Base-by-base conservation (phyloP, 768 basidiomycete species). In the Lactarius tabidus region DNA sequence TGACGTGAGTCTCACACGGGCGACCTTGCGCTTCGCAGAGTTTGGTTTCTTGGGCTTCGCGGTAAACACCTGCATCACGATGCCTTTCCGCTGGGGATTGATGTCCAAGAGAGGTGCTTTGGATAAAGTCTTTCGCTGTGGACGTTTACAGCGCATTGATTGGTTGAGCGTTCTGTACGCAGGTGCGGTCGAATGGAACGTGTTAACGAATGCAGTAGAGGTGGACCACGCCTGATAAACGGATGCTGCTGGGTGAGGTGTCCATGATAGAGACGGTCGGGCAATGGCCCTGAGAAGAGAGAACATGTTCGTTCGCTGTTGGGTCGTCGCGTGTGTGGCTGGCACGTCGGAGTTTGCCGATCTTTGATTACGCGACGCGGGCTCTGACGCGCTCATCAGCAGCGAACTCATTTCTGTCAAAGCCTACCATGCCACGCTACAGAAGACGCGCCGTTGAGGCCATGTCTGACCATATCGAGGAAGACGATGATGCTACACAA, bases 21-120 rank as follows among this genome's bases (percentile, higher is more conserved):
- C 95, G 63, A 98, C 93, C 79, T 98, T 98, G 66, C 97, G 92
- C 73, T 97, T 94, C 41, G 95, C 95, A 14, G 96, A 98, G 77
- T 99, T 99, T 68, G 97, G 97, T 74, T 99, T 99, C 81, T 94
- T 97, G 28, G 97, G 97, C 71, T 87, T 91, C 69, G 84, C 85
- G 59, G 87, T 91, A 70, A 87, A 85, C 45, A 93, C 81, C 68
- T 87, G 85, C 45, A 89, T 85, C 75, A 92, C 92, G 66, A 99
- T 95, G 55, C 92, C 97, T 73, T 97, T 97, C 71, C 86, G 85
- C 78, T 98, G 95, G 8, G 90, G 91, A 72, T 85, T 88, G 29
- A 75, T 80, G 60, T 90, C 79, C 20, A 99, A 84, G 12, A 95
- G 84, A 0, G 97, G 97, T 0, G 95, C 88, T 70, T 81, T 85